A percentile compares a stretch with the other conserved stretches of the same genome.
These are phyloP conservation scores for Periglandula ipomoeae DNA, from an alignment of 2,329 filamentous ascomycete genomes.

Conservation along the genomic window DNA sequence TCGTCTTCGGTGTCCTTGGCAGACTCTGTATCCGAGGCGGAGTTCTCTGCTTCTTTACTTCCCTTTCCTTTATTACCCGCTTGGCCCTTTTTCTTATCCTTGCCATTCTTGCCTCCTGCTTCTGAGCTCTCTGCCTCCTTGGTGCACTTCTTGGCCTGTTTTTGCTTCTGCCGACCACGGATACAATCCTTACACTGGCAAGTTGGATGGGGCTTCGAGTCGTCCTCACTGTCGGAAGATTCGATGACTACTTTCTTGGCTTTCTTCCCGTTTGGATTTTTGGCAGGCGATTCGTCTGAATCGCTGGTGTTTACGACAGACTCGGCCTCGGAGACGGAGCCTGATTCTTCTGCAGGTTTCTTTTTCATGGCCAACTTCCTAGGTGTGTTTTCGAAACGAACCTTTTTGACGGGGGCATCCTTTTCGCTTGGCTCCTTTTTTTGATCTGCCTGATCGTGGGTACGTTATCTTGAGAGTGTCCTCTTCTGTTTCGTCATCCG, in stretches of 20 bases:
- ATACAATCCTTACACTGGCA: slow-evolving; percentile 19
- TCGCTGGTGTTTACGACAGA: slow-evolving; percentile 12
- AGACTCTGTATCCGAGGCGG: slow-evolving; percentile 15
- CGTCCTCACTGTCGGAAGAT: slow-evolving; percentile 17
- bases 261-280: slow-evolving; percentile 13
- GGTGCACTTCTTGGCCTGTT: slow-evolving; percentile 4
- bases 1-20: slow-evolving; percentile 14
- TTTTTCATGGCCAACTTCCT: slow-evolving; percentile 31
- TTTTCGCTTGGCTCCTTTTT: slow-evolving; percentile 6
- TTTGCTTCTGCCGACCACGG: slow-evolving; percentile 11
- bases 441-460: slow-evolving; percentile 27
- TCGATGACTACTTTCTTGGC: slow-evolving; percentile 9
- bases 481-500: slow-evolving; percentile 42
- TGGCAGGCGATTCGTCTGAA: slow-evolving; percentile 9
- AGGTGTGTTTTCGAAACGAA: slow-evolving; percentile 29
- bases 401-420: slow-evolving; percentile 26
- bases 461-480: slow-evolving; percentile 41
- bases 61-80: slow-evolving; percentile 13
- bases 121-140: slow-evolving; percentile 3
- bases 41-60: slow-evolving; percentile 10
- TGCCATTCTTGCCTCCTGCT: slow-evolving; percentile 12
- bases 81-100: slow-evolving; percentile 12
- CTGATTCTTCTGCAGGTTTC: no score
- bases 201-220: slow-evolving; percentile 25
- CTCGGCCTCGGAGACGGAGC: slow-evolving; percentile 13